phyloP scores from a whole-genome alignment of 1,284 basidiomycete genomes.

The Cutaneotrichosporon cyanovorans region DNA sequence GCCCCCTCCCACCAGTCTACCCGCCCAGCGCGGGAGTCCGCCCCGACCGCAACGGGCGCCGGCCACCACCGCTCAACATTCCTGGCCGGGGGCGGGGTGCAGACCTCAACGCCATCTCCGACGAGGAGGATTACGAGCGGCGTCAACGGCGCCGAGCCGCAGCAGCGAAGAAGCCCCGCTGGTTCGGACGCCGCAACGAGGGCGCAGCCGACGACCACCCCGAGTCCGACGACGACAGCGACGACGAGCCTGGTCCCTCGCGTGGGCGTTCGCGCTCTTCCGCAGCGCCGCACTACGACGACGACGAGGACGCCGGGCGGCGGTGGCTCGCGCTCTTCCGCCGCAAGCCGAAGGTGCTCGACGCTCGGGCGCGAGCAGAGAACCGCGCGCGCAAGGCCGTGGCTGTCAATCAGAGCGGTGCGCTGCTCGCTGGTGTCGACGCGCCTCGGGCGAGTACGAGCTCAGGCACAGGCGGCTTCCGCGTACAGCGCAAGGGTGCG shows the following conservation, averaged over 20 bases:
- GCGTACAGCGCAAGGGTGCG: too few relatives aligned
- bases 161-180: not conserved
- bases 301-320: not conserved
- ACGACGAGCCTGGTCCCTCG: slow-evolving; percentile 20
- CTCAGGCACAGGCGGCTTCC: not conserved
- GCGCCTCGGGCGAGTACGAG: not conserved
- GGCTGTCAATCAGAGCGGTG: slow-evolving; percentile 33
- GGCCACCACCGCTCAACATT: slow-evolving; percentile 29
- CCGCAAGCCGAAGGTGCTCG: slow-evolving; percentile 17
- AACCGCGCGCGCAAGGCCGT: slow-evolving; percentile 39
- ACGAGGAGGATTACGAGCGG: slow-evolving; percentile 13
- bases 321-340: slow-evolving; percentile 13
- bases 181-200: slow-evolving; percentile 5
- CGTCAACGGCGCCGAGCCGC: slow-evolving; percentile 1
- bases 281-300: not conserved
- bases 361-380: slow-evolving; percentile 28
- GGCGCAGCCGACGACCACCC: not conserved
- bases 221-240: slow-evolving; percentile 9
- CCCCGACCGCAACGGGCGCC: slow-evolving; percentile 22
- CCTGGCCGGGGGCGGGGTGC: slow-evolving; percentile 33
- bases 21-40: slow-evolving; percentile 8
- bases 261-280: not conserved
- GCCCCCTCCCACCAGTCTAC: slow-evolving; percentile 1
- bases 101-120: slow-evolving; percentile 33
- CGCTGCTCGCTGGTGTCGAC: slow-evolving; percentile 34